A percentile compares a stretch with the other conserved stretches of the same genome.
These are phyloP conservation scores for maize (Zea mays) DNA, from an alignment of 176 grass and related monocot species.

Conservation along the genomic window DNA sequence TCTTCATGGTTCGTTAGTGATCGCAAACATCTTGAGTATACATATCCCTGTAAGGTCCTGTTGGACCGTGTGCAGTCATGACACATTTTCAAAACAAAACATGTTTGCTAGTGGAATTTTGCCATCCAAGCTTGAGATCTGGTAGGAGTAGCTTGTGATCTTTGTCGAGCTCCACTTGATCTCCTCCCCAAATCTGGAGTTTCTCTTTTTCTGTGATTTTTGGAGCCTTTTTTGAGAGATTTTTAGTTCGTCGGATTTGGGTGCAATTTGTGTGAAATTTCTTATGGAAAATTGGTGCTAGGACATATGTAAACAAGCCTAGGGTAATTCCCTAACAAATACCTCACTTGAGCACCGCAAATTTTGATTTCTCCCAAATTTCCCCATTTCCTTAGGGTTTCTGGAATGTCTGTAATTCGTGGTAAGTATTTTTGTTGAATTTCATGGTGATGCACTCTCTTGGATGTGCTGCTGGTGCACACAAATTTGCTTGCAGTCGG, in stretches of 20 bases:
- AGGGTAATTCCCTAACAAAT: not conserved
- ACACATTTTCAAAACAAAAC: not conserved
- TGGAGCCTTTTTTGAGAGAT: not conserved
- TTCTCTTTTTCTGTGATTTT: not conserved
- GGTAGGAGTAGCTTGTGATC: not conserved
- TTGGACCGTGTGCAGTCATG: not conserved
- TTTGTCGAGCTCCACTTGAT: not conserved
- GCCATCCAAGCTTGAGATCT: not conserved
- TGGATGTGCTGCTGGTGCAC: not conserved
- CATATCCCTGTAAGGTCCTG: slow-evolving; percentile 16
- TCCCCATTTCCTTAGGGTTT: not conserved
- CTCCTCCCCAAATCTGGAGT: not conserved
- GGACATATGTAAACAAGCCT: not conserved
- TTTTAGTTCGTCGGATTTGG: not conserved
- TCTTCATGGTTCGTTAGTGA: not conserved
- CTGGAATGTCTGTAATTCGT: not conserved
- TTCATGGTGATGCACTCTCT: not conserved
- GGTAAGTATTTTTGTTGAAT: not conserved
- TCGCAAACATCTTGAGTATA: not conserved
- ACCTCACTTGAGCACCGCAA: not conserved
- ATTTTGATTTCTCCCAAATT: not conserved
- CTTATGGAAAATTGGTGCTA: not conserved
- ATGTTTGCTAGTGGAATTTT: not conserved
- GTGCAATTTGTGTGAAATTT: not conserved
- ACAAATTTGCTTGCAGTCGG: not conserved